Conservation (phyloP, 2,329 filamentous ascomycete species). For the Exophiala alcalophila region DNA sequence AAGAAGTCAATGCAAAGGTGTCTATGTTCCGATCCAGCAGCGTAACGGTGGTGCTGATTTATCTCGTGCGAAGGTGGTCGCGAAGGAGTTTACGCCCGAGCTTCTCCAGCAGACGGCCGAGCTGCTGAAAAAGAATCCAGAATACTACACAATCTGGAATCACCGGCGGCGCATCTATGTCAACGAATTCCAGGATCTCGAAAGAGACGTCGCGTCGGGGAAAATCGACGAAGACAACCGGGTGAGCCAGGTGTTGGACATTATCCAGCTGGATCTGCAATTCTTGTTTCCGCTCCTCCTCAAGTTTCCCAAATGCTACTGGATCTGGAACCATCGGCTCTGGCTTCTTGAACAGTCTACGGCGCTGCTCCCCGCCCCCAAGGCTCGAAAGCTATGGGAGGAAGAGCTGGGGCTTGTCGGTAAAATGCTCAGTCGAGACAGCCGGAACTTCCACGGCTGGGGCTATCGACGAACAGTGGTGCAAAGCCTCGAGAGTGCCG, state of each 20-base stretch:
- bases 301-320: slow-evolving; percentile 94
- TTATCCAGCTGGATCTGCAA: slow-evolving; percentile 69
- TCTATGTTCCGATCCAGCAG: background rate
- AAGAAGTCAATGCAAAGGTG: slow-evolving; percentile 65
- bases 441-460: slow-evolving; percentile 96
- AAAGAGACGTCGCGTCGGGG: slow-evolving; percentile 24
- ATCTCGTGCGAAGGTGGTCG: slow-evolving; percentile 36
- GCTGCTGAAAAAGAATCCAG: slow-evolving; percentile 45
- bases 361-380: slow-evolving; percentile 54
- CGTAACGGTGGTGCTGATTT: slow-evolving; percentile 9
- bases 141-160: slow-evolving; percentile 51
- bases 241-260: slow-evolving; percentile 43
- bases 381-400: slow-evolving; percentile 70
- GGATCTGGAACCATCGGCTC: slow-evolving; percentile 95
- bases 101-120: slow-evolving; percentile 45
- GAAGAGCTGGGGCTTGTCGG: slow-evolving; percentile 76
- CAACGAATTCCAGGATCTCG: slow-evolving; percentile 29
- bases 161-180: slow-evolving; percentile 59
- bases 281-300: slow-evolving; percentile 83
- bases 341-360: slow-evolving; percentile 79
- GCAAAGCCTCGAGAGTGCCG: slow-evolving; percentile 63
- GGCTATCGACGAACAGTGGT: slow-evolving; percentile 81
- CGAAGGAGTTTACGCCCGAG: slow-evolving; percentile 42
- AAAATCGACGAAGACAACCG: slow-evolving; percentile 31
- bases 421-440: slow-evolving; percentile 85